Base-by-base conservation (phyloP, 164 flowering plant species). In the Stephania japonica region DNA sequence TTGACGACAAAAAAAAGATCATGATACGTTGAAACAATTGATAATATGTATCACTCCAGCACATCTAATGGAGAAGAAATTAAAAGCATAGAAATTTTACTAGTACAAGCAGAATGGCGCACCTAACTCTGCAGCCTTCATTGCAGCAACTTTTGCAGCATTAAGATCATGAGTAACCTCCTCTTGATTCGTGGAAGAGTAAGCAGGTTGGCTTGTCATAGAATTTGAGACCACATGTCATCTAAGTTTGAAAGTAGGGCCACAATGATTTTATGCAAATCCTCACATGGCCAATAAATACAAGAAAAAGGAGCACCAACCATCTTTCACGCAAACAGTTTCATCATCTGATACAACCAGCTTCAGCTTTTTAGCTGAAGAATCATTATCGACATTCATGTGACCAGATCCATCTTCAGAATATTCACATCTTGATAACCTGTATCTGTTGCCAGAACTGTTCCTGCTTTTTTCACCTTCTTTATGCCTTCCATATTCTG, bases 51-150 rank as follows among this genome's bases (percentile, higher is more conserved):
- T 32, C 38, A 32, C 38, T 32, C 38, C 38, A 64, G 19, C 16
- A 38, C 9, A 24, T 24, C 16, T 65, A 65, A 65, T 65, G 24
- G 27, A 11, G 68, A 24, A 24, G 11, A 1, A 24, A 65, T 24
- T 9, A 21, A 7, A 65, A 65, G 1, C 26, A 65, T 26, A 23
- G 27, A 65, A n/a, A 0, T 68, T 21, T 6, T n/a, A 19, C 9
- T 68, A n/a, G 24, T 49, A 49, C n/a, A 66, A n/a, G 63, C 42
- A 2, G 67, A 12, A 50, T 47, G 68, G 8, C 16, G 23, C 83
- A 92, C 98, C 98, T 84, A 91, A 77, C 80, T 92, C 97, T 71
- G 97, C 98, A 81, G 98, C 97, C 84, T 84, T 91, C 88, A 91
- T 84, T 23, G 97, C 99, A 68, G 97, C 98, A 81, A 91, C 84